These are phyloP conservation scores for Gynochthodes officinalis DNA, from an alignment of 257 asterid genomes.

Conservation along the genomic window DNA sequence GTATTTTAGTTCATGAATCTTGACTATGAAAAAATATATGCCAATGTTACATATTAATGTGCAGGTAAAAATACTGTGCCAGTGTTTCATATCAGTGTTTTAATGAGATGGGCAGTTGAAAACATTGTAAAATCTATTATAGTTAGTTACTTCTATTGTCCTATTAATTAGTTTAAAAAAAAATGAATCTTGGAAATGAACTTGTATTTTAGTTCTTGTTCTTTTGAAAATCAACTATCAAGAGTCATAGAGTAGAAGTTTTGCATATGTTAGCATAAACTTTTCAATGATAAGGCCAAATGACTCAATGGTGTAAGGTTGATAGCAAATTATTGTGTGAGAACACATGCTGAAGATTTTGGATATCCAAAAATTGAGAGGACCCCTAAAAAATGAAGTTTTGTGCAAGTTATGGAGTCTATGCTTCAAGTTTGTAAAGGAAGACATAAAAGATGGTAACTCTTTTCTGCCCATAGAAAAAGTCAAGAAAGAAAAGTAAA, in stretches of 20 bases:
- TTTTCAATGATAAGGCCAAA: not conserved
- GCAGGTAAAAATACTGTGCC: too few species aligned
- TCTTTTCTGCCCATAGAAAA: not conserved
- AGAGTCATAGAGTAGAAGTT: not conserved
- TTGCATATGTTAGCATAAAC: not conserved
- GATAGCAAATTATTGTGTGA: not conserved
- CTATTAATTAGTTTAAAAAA: not conserved
- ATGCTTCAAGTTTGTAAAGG: not conserved
- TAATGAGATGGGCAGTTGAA: too few species aligned
- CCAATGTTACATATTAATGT: too few species aligned
- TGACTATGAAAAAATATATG: too few species aligned
- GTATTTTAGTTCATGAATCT: too few species aligned
- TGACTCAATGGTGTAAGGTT: not conserved
- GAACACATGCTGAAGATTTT: not conserved
- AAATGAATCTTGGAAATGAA: not conserved
- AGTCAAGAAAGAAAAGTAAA: not conserved
- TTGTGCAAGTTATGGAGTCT: not conserved
- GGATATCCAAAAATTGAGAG: not conserved
- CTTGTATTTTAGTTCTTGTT: not conserved
- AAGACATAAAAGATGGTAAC: not conserved
- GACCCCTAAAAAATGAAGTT: not conserved
- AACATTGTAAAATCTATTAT: too few species aligned
- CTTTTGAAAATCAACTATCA: not conserved
- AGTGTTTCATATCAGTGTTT: too few species aligned
- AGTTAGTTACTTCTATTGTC: not conserved